Evolutionary conservation across 108 stramenopile genomes (phyloP).

Genomic region (Skeletonema marinoi): DNA sequence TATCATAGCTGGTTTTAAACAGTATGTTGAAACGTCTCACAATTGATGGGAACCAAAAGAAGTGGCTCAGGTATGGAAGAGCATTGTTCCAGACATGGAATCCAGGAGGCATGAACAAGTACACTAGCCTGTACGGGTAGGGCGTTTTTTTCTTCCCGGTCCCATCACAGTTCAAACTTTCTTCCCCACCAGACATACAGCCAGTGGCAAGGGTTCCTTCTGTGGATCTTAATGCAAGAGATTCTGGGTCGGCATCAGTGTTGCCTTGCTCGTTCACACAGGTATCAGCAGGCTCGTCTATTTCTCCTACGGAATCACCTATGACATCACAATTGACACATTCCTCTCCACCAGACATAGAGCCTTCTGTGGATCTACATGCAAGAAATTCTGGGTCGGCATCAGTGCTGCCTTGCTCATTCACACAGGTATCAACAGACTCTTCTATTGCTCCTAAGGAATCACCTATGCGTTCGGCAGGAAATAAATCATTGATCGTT

Average conservation of each 20-base stretch:
- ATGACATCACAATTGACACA: neutral
- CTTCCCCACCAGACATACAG: neutral
- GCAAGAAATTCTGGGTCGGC: neutral
- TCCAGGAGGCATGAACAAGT: slow-evolving; percentile 40
- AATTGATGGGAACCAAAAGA: slow-evolving; percentile 15
- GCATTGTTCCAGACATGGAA: slow-evolving; percentile 40
- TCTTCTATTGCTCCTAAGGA: too few relatives aligned
- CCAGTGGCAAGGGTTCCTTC: neutral
- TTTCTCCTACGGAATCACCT: neutral
- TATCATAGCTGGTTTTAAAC: neutral
- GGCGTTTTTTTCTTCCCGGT: neutral
- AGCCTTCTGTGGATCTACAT: neutral
- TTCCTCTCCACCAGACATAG: neutral
- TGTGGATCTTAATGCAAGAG: neutral
- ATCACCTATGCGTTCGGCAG: neutral
- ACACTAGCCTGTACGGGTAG: slow-evolving; percentile 32
- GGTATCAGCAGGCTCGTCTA: neutral
- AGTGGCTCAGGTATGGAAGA: slow-evolving; percentile 6
- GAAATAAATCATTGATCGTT: neutral
- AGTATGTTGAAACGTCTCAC: neutral
- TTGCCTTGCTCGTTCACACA: neutral
- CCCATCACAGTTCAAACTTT: neutral
- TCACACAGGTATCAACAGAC: too few relatives aligned
- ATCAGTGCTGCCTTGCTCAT: neutral
- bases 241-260: neutral